phyloP scores from a whole-genome alignment of 1,284 basidiomycete genomes.

The Ceratobasidium papillatum region DNA sequence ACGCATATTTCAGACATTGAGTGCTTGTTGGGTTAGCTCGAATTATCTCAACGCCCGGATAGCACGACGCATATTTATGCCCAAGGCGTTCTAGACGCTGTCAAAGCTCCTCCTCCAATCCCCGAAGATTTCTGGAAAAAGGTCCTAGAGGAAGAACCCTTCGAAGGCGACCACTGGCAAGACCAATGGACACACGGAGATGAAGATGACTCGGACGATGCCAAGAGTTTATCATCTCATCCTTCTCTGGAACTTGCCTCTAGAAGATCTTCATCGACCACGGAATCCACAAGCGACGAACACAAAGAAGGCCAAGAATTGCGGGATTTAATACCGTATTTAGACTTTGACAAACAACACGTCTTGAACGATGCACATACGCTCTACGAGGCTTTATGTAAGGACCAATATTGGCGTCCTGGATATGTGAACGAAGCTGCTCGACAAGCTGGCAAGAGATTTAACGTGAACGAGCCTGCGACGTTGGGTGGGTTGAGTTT shows the following conservation, averaged over 20 bases:
- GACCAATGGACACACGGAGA: slow-evolving; percentile 30
- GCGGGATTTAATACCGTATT: background rate
- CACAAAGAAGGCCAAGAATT: background rate
- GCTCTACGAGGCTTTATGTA: slow-evolving; percentile 35
- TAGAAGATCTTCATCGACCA: slow-evolving; percentile 11
- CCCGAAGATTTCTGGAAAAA: slow-evolving; percentile 56
- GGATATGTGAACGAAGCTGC: slow-evolving; percentile 32
- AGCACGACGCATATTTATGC: slow-evolving; percentile 61
- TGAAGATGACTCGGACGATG: slow-evolving; percentile 25
- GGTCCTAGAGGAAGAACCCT: slow-evolving; percentile 59
- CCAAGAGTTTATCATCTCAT: slow-evolving; percentile 33
- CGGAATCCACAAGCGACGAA: slow-evolving; percentile 20
- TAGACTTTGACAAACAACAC: background rate
- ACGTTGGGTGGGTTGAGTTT: slow-evolving; percentile 41
- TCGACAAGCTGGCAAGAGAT: slow-evolving; percentile 18
- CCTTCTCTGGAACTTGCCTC: slow-evolving; percentile 34
- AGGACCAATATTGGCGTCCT: slow-evolving; percentile 43
- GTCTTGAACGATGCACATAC: slow-evolving; percentile 33
- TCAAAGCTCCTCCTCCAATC: slow-evolving; percentile 58
- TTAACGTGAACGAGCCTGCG: slow-evolving; percentile 44
- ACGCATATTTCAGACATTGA: background rate
- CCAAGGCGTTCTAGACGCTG: slow-evolving; percentile 59
- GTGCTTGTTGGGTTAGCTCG: slow-evolving; percentile 55
- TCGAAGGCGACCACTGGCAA: slow-evolving; percentile 47
- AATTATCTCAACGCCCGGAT: slow-evolving; percentile 64